Evolutionary conservation across 305 asterid genomes (phyloP).

Genomic region (Lippia alba): DNA sequence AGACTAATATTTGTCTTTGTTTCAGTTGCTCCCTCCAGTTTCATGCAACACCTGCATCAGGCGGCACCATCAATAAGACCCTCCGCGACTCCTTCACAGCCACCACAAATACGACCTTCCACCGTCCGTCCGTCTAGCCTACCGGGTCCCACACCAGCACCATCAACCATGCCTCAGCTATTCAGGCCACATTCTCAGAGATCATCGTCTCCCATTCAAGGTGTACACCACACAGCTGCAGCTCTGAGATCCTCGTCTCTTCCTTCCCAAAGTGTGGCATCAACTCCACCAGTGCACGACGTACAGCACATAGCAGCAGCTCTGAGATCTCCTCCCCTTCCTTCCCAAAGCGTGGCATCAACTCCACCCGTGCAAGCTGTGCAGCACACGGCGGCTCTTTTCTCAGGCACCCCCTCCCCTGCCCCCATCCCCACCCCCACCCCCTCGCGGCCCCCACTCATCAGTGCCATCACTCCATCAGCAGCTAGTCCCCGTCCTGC

Average conservation of each 20-base stretch:
- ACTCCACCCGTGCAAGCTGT: conserved; percentile 35
- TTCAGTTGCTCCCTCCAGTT: conserved; percentile 45
- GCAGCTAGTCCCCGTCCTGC: conserved; percentile 32
- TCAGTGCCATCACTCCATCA: conserved; percentile 44
- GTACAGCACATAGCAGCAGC: conserved; percentile 31
- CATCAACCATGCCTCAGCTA: conserved; percentile 30
- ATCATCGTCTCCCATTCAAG: conserved; percentile 29
- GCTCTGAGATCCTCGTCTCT: conserved; percentile 31
- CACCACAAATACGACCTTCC: conserved; percentile 30
- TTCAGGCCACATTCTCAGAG: conserved; percentile 33
- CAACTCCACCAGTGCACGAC: conserved; percentile 19
- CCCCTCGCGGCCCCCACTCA: conserved; percentile 44
- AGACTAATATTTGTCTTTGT: background rate
- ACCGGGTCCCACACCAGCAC: conserved; percentile 24
- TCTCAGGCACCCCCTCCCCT: conserved; percentile 44
- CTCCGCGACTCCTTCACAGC: background rate
- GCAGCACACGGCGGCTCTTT: conserved; percentile 34
- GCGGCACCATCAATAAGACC: conserved; percentile 32
- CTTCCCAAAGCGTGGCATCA: conserved; percentile 28
- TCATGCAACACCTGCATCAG: conserved; percentile 41
- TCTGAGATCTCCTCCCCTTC: conserved; percentile 21
- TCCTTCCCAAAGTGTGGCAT: conserved; percentile 29
- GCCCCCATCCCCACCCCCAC: conserved; percentile 42
- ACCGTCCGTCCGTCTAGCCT: conserved; percentile 27
- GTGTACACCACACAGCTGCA: conserved; percentile 30